Base-by-base conservation (phyloP, 2,329 filamentous ascomycete species). In the Bretziella fagacearum region DNA sequence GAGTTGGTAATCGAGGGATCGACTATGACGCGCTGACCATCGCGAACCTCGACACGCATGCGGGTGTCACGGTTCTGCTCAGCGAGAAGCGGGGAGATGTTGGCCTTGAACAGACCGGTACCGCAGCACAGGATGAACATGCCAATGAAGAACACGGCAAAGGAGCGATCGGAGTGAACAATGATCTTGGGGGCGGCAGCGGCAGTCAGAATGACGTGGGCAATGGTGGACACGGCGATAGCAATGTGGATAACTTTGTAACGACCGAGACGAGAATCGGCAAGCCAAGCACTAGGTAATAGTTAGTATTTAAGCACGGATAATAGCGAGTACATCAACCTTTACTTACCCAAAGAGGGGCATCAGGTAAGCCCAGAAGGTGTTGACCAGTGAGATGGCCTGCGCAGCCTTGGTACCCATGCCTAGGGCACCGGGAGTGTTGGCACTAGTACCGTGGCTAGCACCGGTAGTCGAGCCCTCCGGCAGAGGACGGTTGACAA, bases 31-130 rank as follows among this genome's bases (percentile, higher is more conserved):
- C 75, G 75, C 61, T 81, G 71, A 46, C 80, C 80, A 13, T 63
- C 62, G 33, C 66, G 63, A 2, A 66, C 70, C 53, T 72, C 65
- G 47, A 83, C 68, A 43, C 67, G 69, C 53, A 76, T 70, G 51
- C 67, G 70, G 3, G 65, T 69, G 49, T 75, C 71, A 27, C 66
- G 67, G 58, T 79, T 79, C 60, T 84, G 79, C 56, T 84, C 80
- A 17, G 79, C 79, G 48, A 84, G 73, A 15, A 84, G 64, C 0
- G 79, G 77, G 0, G 78, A 77, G 36, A 87, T 81, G 57, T 87
- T 87, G 53, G 79, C 74, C 66, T 87, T 89, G 72, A 87, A 85
- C 56, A 83, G 80, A 52, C 82, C 82, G 1, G 81, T 84, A 36
- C 82, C 82, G 25, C 84, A 60, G 53, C 68, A 67, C 32, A 71